A percentile compares a stretch with the other conserved stretches of the same genome.
Conservation (phyloP, 106 monocot species). For the Acorus calamus region DNA sequence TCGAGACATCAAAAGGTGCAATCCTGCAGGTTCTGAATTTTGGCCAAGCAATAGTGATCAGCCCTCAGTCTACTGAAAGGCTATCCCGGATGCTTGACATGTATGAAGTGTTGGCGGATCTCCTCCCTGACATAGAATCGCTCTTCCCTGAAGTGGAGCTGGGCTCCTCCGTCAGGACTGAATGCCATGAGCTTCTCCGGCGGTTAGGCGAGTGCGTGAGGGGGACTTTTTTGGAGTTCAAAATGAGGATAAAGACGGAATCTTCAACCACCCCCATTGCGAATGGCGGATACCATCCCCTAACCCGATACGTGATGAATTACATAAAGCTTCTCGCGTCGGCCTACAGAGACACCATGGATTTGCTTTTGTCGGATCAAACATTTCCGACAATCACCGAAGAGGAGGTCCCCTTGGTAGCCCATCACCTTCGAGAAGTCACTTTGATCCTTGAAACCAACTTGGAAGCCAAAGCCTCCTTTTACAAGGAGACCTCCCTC, state of each 20-base stretch:
- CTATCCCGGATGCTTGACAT: slow-evolving; percentile 63
- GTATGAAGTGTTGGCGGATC: slow-evolving; percentile 31
- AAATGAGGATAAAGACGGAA: slow-evolving; percentile 19
- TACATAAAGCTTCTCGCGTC: slow-evolving; percentile 20
- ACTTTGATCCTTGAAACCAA: slow-evolving; percentile 25
- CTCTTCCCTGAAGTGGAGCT: slow-evolving; percentile 24
- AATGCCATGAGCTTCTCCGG: slow-evolving; percentile 19
- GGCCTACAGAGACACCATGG: slow-evolving; percentile 18
- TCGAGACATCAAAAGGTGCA: slow-evolving; percentile 40
- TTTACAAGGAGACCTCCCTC: slow-evolving; percentile 31
- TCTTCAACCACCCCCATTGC: slow-evolving; percentile 14
- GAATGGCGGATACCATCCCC: slow-evolving; percentile 33
- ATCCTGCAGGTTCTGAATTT: slow-evolving; percentile 53
- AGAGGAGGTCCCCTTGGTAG: slow-evolving; percentile 9
- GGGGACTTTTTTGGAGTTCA: slow-evolving; percentile 30
- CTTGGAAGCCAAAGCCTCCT: slow-evolving; percentile 30
- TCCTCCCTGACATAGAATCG: slow-evolving; percentile 17
- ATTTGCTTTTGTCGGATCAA: slow-evolving; percentile 20
- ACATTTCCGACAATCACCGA: neutral
- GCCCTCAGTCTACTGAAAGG: slow-evolving; percentile 43
- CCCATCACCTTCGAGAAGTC: slow-evolving; percentile 14
- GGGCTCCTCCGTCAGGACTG: slow-evolving; percentile 10
- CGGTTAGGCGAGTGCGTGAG: slow-evolving; percentile 21
- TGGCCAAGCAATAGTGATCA: slow-evolving; percentile 48
- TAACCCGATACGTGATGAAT: slow-evolving; percentile 48